These are phyloP conservation scores for Rubia yunnanensis DNA, from an alignment of 257 asterid genomes.

Conservation along the genomic window DNA sequence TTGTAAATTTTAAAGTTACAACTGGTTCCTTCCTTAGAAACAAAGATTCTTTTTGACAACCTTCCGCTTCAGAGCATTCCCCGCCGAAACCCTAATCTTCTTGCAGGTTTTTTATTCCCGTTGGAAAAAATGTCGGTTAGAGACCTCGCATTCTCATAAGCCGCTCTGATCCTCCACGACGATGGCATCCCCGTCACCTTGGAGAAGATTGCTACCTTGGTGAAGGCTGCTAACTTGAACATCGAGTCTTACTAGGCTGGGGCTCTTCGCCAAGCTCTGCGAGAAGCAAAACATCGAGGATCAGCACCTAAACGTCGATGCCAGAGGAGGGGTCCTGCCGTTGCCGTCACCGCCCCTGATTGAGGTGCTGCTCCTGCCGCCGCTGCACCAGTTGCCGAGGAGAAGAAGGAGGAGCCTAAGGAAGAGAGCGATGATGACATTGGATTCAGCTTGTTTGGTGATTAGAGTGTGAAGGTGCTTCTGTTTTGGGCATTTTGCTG, in stretches of 20 bases:
- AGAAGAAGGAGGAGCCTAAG: not conserved
- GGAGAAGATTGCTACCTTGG: not conserved
- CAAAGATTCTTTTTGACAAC: too few species aligned
- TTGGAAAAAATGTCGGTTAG: not conserved
- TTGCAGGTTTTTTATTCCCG: not conserved
- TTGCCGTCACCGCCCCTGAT: not conserved
- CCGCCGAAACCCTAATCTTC: not conserved
- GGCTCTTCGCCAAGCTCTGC: not conserved
- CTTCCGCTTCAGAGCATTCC: too few species aligned
- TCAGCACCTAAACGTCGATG: not conserved
- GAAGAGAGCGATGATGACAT: not conserved
- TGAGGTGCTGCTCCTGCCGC: not conserved
- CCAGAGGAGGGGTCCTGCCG: not conserved
- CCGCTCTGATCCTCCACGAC: not conserved
- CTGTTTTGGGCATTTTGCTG: too few species aligned
- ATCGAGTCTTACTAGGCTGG: not conserved
- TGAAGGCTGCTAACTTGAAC: not conserved
- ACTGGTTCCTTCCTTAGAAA: too few species aligned
- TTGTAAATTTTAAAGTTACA: too few species aligned
- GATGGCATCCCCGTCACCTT: conserved; percentile 1
- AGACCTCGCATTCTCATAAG: conserved; percentile 6
- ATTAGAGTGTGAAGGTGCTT: not conserved
- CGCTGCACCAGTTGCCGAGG: not conserved
- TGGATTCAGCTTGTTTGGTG: not conserved
- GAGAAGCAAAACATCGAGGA: not conserved